Conservation (phyloP, 2,329 filamentous ascomycete species). For the Blumeria graminis region DNA sequence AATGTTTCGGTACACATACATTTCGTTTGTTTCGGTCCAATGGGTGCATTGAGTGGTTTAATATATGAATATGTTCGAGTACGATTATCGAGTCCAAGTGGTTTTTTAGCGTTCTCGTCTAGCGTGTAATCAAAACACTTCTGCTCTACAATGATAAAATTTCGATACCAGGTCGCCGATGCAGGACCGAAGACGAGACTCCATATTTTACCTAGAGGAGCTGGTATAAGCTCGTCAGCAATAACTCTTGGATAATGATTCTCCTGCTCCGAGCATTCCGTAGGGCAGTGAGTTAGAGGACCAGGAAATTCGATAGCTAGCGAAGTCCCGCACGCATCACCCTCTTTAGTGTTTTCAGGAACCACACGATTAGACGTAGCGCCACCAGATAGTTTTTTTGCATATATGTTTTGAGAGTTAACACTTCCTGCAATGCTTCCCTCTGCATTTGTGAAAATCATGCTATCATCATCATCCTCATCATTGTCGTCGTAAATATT, state of each 20-base stretch:
- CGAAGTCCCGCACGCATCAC: conserved; percentile 16
- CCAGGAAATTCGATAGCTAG: conserved; percentile 52
- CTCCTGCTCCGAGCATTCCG: conserved; percentile 57
- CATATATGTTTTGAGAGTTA: conserved; percentile 32
- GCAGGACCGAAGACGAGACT: conserved; percentile 63
- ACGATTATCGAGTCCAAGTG: conserved; percentile 50
- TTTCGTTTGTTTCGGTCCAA: conserved; percentile 85
- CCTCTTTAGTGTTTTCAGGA: conserved; percentile 26
- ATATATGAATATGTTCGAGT: conserved; percentile 64
- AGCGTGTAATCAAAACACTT: conserved; percentile 75
- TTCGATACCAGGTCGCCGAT: conserved; percentile 61
- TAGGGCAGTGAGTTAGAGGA: conserved; percentile 55
- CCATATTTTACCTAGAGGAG: conserved; percentile 81
- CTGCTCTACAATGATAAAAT: conserved; percentile 67
- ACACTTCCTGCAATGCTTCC: conserved; percentile 21
- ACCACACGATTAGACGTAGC: conserved; percentile 21
- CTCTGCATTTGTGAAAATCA: conserved; percentile 27
- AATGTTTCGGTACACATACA: conserved; percentile 70
- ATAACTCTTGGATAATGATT: conserved; percentile 67
- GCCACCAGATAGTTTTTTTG: conserved; percentile 47
- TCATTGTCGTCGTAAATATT: conserved; percentile 55
- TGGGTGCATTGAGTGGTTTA: conserved; percentile 61
- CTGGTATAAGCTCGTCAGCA: conserved; percentile 65
- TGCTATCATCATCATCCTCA: conserved; percentile 45
- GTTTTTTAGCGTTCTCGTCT: conserved; percentile 47